Evolutionary conservation across 2,329 filamentous ascomycete species (phyloP).

Genomic region (Fusarium succisae): DNA sequence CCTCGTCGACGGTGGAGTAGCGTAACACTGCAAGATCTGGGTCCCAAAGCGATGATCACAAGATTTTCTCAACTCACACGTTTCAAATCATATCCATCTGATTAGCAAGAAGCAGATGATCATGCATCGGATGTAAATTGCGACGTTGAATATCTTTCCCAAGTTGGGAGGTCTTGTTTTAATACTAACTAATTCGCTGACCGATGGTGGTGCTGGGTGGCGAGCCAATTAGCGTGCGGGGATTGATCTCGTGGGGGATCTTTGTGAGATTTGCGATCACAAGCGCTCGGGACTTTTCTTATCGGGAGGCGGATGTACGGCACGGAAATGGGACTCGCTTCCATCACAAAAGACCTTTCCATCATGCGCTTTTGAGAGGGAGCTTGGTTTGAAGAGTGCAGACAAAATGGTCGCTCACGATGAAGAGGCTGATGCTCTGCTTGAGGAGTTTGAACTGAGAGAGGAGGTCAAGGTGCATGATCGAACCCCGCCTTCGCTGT

Average conservation of each 20-base stretch:
- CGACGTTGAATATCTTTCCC: slow-evolving; percentile 9
- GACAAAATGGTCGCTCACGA: slow-evolving; percentile 8
- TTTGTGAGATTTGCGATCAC: background rate
- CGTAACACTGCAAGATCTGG: background rate
- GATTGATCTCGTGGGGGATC: slow-evolving; percentile 16
- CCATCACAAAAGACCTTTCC: background rate
- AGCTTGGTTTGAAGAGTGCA: background rate
- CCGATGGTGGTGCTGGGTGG: background rate
- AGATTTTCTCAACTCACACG: background rate
- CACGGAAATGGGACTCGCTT: background rate
- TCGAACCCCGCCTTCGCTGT: accelerated
- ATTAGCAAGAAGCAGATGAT: background rate
- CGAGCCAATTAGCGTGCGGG: background rate
- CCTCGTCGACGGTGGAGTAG: background rate
- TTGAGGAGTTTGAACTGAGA: background rate
- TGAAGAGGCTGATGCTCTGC: slow-evolving; percentile 8
- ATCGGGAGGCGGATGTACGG: background rate
- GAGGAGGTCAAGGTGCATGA: background rate
- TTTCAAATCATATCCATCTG: background rate
- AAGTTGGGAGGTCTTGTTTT: background rate
- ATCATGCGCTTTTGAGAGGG: background rate
- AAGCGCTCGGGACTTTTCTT: background rate
- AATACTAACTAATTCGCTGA: background rate
- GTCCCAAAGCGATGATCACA: background rate
- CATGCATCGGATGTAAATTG: background rate